Conservation (phyloP, 768 basidiomycete species). For the Pisolithus tinctorius region DNA sequence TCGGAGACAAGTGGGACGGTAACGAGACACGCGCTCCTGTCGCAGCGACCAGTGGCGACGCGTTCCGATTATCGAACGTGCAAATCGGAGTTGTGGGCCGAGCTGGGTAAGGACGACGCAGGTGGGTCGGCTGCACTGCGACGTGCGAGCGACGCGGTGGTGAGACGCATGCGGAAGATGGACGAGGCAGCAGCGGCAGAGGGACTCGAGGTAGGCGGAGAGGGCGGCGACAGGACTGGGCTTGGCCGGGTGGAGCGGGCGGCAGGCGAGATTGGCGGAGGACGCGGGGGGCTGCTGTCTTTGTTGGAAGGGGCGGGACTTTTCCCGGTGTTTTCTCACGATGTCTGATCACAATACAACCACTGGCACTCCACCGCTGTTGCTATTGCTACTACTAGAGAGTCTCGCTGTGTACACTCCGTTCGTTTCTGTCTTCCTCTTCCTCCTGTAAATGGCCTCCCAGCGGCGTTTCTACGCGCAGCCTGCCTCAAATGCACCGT, state of each 20-base stretch:
- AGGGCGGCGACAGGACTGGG: constrained; percentile 39
- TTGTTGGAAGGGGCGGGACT: constrained; percentile 42
- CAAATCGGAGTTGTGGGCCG: constrained; percentile 36
- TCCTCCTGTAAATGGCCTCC: constrained; percentile 17
- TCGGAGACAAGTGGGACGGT: constrained; percentile 6
- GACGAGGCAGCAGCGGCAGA: constrained; percentile 38
- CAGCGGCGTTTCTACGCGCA: constrained; percentile 38
- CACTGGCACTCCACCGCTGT: too few relatives aligned
- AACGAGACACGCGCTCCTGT: constrained; percentile 29
- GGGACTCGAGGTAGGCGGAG: constrained; percentile 35
- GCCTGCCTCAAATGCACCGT: constrained; percentile 36
- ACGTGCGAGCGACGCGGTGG: constrained; percentile 42
- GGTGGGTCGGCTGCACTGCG: constrained; percentile 29
- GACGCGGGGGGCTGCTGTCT: constrained; percentile 36
- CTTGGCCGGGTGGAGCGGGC: constrained; percentile 43
- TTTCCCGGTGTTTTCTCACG: neutral
- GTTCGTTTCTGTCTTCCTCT: constrained; percentile 18
- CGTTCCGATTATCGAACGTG: constrained; percentile 36
- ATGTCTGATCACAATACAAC: too few relatives aligned
- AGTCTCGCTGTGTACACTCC: neutral
- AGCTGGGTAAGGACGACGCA: constrained; percentile 16
- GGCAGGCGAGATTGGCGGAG: constrained; percentile 26
- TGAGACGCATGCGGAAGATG: constrained; percentile 47
- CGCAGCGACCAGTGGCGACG: constrained; percentile 26
- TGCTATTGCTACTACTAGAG: too few relatives aligned